Conservation (phyloP, 192 early-diverging fungal species). For the Rhizoclosmatium sp. region DNA sequence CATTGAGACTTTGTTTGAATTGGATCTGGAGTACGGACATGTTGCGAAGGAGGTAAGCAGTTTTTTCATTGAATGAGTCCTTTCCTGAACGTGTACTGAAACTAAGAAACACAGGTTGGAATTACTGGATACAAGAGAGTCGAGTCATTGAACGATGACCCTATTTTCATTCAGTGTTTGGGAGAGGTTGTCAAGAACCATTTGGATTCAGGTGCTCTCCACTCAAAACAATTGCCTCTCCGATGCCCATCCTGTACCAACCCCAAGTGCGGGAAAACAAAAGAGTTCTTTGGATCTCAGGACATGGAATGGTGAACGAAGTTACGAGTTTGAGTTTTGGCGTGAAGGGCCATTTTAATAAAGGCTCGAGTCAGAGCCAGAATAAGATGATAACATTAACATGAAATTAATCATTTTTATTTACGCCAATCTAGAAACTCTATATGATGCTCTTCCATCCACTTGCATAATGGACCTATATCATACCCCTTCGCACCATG, state of each 20-base stretch:
- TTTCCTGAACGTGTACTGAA: constrained; percentile 6
- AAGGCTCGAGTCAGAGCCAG: no score
- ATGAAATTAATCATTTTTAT: neutral
- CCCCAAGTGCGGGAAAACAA: constrained; percentile 68
- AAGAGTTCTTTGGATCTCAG: constrained; percentile 67
- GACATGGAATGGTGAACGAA: constrained; percentile 10
- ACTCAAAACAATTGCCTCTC: constrained; percentile 65
- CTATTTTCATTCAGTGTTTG: constrained; percentile 89
- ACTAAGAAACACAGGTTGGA: constrained; percentile 63
- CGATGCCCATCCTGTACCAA: constrained; percentile 81
- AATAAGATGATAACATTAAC: no score
- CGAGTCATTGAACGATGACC: constrained; percentile 92
- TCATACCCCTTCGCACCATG: neutral
- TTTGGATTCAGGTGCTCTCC: constrained; percentile 57
- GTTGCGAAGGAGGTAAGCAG: constrained; percentile 75
- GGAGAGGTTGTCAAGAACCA: constrained; percentile 86
- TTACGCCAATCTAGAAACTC: neutral
- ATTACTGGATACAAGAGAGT: constrained; percentile 85
- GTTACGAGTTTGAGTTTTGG: no score
- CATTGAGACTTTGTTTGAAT: constrained; percentile 96
- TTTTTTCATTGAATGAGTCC: constrained; percentile 11
- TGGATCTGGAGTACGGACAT: constrained; percentile 92
- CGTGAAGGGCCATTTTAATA: no score
- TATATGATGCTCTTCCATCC: neutral
- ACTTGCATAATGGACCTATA: neutral